A percentile compares a stretch with the other conserved stretches of the same genome.
These are phyloP conservation scores for Sonneratia caseolaris DNA, from an alignment of 345 rosid genomes.

Conservation along the genomic window DNA sequence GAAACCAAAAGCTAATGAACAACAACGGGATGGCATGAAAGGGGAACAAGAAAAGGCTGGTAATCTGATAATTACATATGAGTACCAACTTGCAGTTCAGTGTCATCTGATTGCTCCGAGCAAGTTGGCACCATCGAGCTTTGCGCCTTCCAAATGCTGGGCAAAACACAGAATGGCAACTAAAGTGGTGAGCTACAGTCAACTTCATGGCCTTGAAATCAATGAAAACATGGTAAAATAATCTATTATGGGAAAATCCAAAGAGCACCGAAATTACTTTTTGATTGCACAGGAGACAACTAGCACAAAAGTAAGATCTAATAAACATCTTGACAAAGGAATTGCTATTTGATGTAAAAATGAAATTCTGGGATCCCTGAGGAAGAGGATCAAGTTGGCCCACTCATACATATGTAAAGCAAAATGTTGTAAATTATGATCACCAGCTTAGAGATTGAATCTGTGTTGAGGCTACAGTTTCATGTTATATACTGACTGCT, in stretches of 20 bases:
- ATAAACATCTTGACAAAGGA: background rate
- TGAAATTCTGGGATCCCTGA: too few relatives aligned
- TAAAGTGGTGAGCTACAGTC: background rate
- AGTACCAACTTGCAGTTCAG: background rate
- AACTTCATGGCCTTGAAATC: background rate
- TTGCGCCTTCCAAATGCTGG: slow-evolving; percentile 80
- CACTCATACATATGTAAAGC: background rate
- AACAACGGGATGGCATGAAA: background rate
- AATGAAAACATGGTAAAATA: background rate
- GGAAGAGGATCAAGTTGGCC: too few relatives aligned
- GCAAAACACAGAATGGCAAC: slow-evolving; percentile 1
- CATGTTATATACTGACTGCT: background rate
- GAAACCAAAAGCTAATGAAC: background rate
- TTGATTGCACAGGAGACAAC: background rate
- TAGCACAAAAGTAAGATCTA: background rate
- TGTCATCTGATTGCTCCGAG: slow-evolving; percentile 60
- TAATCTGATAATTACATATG: background rate
- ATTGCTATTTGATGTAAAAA: background rate
- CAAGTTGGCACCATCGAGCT: slow-evolving; percentile 82
- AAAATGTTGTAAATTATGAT: background rate
- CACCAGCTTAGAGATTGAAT: background rate
- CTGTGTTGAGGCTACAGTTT: background rate
- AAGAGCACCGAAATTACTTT: background rate
- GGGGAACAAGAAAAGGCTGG: background rate
- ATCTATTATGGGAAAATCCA: background rate